Conservation (phyloP, 108 stramenopile genomes). For the Bacterosira constricta region DNA sequence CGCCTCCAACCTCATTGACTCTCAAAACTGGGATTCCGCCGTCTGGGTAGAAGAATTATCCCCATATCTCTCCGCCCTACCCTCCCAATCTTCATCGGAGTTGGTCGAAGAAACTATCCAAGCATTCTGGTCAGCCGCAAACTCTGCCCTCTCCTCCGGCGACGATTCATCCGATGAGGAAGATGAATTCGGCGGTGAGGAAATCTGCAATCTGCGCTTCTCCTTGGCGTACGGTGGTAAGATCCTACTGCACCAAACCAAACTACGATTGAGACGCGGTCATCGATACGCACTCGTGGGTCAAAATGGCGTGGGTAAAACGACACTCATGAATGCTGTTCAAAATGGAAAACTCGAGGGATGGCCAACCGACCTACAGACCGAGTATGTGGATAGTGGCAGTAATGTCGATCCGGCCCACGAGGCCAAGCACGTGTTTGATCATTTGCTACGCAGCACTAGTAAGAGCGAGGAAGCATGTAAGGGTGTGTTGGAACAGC, state of each 20-base stretch:
- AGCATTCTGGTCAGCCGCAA: slow-evolving; percentile 57
- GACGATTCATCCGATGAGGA: slow-evolving; percentile 83
- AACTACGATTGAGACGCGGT: slow-evolving; percentile 91
- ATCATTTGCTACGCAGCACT: slow-evolving; percentile 57
- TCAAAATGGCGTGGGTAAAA: slow-evolving; percentile 96
- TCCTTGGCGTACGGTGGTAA: slow-evolving; percentile 98
- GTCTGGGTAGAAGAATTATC: slow-evolving; percentile 64
- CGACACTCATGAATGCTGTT: slow-evolving; percentile 97
- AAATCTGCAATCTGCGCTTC: slow-evolving; percentile 93
- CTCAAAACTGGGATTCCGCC: slow-evolving; percentile 54
- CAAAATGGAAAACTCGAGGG: slow-evolving; percentile 97
- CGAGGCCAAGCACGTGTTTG: slow-evolving; percentile 75
- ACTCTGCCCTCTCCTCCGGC: slow-evolving; percentile 46
- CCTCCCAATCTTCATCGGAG: neutral
- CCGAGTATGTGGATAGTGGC: slow-evolving; percentile 95
- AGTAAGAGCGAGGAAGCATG: slow-evolving; percentile 72
- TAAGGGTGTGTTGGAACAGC: slow-evolving; percentile 65
- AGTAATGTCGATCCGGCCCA: slow-evolving; percentile 91
- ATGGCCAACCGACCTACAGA: slow-evolving; percentile 88
- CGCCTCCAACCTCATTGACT: slow-evolving; percentile 62
- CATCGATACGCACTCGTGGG: slow-evolving; percentile 97
- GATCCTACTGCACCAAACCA: slow-evolving; percentile 95
- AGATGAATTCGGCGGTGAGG: slow-evolving; percentile 89
- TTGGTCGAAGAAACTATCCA: slow-evolving; percentile 40
- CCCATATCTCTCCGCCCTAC: slow-evolving; percentile 62